Evolutionary conservation across 2,329 filamentous ascomycete genomes (phyloP).

Genomic region (Diaporthe humulicola): DNA sequence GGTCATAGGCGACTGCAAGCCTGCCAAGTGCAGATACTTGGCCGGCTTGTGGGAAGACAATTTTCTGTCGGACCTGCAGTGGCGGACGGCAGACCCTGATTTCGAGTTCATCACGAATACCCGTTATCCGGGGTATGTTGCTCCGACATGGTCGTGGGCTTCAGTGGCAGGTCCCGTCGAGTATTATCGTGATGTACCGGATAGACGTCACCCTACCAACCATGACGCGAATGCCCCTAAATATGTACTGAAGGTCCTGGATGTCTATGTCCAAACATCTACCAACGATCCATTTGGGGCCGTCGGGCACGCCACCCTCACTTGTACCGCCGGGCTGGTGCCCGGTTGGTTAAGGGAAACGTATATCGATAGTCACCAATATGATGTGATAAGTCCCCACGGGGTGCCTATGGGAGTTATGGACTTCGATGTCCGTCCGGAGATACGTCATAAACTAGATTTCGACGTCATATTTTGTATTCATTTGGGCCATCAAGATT

Average conservation of each 20-base stretch:
- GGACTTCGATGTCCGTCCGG: background rate
- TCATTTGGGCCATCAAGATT: background rate
- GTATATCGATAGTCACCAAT: too few relatives aligned
- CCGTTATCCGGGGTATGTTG: background rate
- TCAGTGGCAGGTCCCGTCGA: background rate
- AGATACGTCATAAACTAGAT: background rate
- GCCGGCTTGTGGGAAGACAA: slow-evolving; percentile 4
- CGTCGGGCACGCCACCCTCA: background rate
- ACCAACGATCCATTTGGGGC: background rate
- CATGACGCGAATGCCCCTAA: background rate
- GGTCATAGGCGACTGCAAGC: background rate
- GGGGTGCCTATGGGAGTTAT: background rate
- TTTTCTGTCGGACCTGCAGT: background rate
- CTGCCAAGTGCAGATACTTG: background rate
- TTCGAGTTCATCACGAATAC: background rate
- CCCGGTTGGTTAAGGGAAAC: background rate
- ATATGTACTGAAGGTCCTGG: background rate
- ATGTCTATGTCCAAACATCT: background rate
- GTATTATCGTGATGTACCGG: background rate
- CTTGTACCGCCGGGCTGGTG: background rate
- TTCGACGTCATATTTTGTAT: background rate
- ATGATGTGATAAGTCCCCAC: background rate
- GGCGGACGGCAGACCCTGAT: background rate
- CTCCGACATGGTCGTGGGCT: slow-evolving; percentile 11
- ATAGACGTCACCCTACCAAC: background rate